Conservation (phyloP, 345 rosid species). For the Garcia nutans region DNA sequence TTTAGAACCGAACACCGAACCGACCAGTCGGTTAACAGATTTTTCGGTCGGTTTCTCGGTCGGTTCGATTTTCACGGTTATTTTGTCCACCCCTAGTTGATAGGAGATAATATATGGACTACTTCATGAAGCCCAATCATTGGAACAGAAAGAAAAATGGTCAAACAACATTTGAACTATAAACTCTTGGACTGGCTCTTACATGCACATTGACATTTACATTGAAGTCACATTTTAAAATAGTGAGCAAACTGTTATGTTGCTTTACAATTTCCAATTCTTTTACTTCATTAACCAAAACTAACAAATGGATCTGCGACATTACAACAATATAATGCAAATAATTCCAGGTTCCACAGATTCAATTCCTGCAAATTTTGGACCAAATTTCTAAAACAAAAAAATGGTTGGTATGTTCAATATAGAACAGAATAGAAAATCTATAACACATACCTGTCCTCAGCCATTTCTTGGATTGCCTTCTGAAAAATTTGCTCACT, state of each 20-base stretch:
- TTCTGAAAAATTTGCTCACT: conserved; percentile 91
- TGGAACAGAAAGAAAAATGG: not conserved
- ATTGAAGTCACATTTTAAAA: not conserved
- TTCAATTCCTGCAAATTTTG: not conserved
- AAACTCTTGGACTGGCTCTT: not conserved
- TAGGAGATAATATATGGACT: not conserved
- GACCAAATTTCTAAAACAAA: not conserved
- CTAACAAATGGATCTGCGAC: not conserved
- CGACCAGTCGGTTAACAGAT: no score
- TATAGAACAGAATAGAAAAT: not conserved
- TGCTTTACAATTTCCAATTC: not conserved
- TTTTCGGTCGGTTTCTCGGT: no score
- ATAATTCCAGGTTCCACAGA: not conserved
- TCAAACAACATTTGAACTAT: not conserved
- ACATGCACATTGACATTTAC: not conserved
- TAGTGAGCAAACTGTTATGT: not conserved
- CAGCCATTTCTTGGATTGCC: conserved; percentile 88
- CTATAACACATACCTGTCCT: conserved; percentile 56
- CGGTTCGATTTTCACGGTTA: no score
- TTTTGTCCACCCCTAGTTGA: no score
- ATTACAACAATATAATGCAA: not conserved
- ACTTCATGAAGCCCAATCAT: not conserved
- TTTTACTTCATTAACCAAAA: not conserved
- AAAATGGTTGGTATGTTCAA: not conserved
- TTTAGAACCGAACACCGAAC: no score